Evolutionary conservation across 1,284 basidiomycete species (phyloP).

Genomic region (Ganoderma meredithae): DNA sequence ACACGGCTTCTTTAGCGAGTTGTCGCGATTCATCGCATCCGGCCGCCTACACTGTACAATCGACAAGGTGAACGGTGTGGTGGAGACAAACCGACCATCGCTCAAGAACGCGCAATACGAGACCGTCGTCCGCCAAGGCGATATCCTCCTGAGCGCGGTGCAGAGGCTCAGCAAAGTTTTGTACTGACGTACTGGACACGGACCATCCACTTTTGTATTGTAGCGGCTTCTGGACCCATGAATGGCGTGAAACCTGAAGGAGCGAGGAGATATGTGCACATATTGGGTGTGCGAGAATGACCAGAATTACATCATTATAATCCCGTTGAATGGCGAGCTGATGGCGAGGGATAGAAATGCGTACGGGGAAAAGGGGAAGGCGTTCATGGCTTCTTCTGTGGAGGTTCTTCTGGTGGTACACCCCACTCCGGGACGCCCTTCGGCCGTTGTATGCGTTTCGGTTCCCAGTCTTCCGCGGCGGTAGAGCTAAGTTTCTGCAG

Average conservation of each 20-base stretch:
- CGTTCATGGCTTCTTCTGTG: constrained; percentile 30
- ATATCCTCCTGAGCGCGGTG: constrained; percentile 84
- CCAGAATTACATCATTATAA: constrained; percentile 18
- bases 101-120: constrained; percentile 93
- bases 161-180: constrained; percentile 80
- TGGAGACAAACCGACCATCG: constrained; percentile 92
- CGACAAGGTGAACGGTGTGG: constrained; percentile 93
- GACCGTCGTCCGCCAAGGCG: constrained; percentile 88
- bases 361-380: constrained; percentile 6
- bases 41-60: constrained; percentile 92
- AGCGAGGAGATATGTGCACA: not conserved
- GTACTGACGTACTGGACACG: constrained; percentile 49
- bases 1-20: constrained; percentile 62
- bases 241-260: constrained; percentile 2
- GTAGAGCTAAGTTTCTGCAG: constrained; percentile 70
- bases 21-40: constrained; percentile 92
- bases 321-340: too few relatives aligned
- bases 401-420: constrained; percentile 68
- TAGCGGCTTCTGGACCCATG: constrained; percentile 21
- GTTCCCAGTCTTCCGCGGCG: constrained; percentile 83
- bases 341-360: not conserved
- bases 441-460: constrained; percentile 85
- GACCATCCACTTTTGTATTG: constrained; percentile 21
- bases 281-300: not conserved
- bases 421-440: constrained; percentile 91